Base-by-base conservation (phyloP, 345 rosid genomes). In the Corchorus olitorius region DNA sequence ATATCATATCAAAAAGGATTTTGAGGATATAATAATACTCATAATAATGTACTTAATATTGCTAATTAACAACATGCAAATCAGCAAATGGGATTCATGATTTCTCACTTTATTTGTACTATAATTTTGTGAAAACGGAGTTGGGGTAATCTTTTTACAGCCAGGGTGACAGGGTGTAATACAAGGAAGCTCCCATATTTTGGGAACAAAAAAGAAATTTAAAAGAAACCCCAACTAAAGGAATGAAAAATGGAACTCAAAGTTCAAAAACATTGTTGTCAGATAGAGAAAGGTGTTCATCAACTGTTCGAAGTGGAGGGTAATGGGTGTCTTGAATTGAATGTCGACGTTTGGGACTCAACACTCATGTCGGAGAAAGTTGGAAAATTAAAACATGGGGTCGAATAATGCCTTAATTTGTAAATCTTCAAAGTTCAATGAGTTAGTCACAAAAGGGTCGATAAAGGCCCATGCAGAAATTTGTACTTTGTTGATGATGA, bases 281-380 rank as follows among this genome's bases (percentile, higher is more conserved):
- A 39, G 45, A 8, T 48, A 53, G 48, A 66, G 71, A 70, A 15
- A 50, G 46, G 13, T 17, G 46, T 64, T 37, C 22, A 63, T 64
- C 48, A 63, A 72, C 54, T 5, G 14, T 17, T 15, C 8, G n/a
- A n/a, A 41, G 39, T 10, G 34, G 52, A 5, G 62, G 43, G 19
- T 4, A 17, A 34, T 62, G 58, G 59, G 41, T 9, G 35, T 39
- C 43, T 27, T 27, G 27, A 27, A 27, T 27, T 2, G 0, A 39
- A 39, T 39, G 43, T 9, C 13, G 60, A 70, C 35, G 46, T 17
- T 49, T 35, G 8, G 49, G 27, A 48, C 68, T 62, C 45, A 49
- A 48, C 46, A 68, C 74, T 66, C n/a, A 33, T 80, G 84, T 82
- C 79, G 82, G 88, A 74, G 76, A 80, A 71, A 78, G 63, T 15